A percentile compares a stretch with the other conserved stretches of the same genome.
These are phyloP conservation scores for Nemania sp. DNA, from an alignment of 2,329 filamentous ascomycete species.

Conservation along the genomic window DNA sequence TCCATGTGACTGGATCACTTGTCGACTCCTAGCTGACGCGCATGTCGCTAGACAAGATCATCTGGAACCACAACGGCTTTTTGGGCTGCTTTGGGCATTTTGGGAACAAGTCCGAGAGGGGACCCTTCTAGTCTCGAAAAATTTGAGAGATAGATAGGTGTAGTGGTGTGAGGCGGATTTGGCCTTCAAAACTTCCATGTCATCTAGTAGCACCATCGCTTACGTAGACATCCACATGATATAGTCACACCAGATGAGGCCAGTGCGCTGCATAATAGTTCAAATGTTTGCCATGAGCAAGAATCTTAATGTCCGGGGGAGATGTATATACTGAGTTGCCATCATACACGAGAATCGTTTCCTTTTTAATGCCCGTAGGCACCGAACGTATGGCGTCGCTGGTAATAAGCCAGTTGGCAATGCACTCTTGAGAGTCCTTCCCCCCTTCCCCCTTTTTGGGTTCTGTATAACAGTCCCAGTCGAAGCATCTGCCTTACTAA, in stretches of 20 bases:
- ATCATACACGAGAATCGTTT: too few relatives aligned
- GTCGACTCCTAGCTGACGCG: constrained; percentile 7
- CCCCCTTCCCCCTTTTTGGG: too few relatives aligned
- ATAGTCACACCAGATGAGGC: background rate
- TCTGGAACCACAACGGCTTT: constrained; percentile 45
- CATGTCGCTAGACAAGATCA: constrained; percentile 39
- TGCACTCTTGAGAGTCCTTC: too few relatives aligned
- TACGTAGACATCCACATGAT: constrained; percentile 11
- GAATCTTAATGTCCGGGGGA: background rate
- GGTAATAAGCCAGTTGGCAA: too few relatives aligned
- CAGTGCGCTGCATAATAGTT: background rate
- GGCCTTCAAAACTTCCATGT: background rate
- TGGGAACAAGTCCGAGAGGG: constrained; percentile 44
- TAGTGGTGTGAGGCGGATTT: background rate
- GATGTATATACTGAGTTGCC: too few relatives aligned
- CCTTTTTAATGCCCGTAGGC: too few relatives aligned
- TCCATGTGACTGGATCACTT: background rate
- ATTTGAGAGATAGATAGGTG: background rate
- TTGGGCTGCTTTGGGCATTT: constrained; percentile 45
- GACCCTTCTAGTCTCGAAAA: constrained; percentile 31
- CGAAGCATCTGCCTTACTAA: too few relatives aligned
- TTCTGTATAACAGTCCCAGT: too few relatives aligned
- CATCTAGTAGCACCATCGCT: constrained; percentile 4
- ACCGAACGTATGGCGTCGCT: too few relatives aligned
- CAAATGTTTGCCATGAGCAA: background rate